Evolutionary conservation across 169 alveolate genomes (phyloP).

Genomic region (Babesia divergens): DNA sequence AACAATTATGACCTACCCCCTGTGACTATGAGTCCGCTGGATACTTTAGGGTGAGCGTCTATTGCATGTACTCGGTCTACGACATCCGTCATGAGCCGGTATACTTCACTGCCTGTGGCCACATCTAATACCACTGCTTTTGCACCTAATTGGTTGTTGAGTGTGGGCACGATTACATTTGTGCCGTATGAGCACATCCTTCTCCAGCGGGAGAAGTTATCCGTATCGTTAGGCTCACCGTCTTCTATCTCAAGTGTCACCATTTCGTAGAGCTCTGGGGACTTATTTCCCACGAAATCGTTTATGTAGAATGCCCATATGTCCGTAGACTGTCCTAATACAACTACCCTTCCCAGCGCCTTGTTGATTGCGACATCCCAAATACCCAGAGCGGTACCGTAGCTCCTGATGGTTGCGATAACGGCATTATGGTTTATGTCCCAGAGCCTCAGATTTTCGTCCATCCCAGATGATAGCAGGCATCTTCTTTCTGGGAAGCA

Average conservation of each 20-base stretch:
- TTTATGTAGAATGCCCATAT: slow-evolving; percentile 17
- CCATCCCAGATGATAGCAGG: slow-evolving; percentile 24
- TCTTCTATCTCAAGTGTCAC: slow-evolving; percentile 17
- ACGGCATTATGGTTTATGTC: slow-evolving; percentile 7
- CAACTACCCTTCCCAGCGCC: neutral
- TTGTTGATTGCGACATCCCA: slow-evolving; percentile 46
- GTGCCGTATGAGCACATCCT: slow-evolving; percentile 36
- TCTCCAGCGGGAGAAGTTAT: slow-evolving; percentile 36
- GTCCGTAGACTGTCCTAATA: slow-evolving; percentile 23
- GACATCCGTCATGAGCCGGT: neutral
- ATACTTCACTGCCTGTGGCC: slow-evolving; percentile 9
- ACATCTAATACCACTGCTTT: slow-evolving; percentile 23
- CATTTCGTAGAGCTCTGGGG: neutral
- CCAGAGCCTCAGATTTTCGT: slow-evolving; percentile 53
- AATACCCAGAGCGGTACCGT: slow-evolving; percentile 27
- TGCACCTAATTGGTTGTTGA: slow-evolving; percentile 6
- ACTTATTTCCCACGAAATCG: neutral
- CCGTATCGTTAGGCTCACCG: slow-evolving; percentile 10
- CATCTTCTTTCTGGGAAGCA: slow-evolving; percentile 6
- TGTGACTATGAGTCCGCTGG: slow-evolving; percentile 40
- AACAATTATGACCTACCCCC: slow-evolving; percentile 24
- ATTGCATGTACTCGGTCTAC: slow-evolving; percentile 5
- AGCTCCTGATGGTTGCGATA: slow-evolving; percentile 32
- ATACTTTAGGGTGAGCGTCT: slow-evolving; percentile 36
- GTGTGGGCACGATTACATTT: slow-evolving; percentile 35